Percentiles rank a stretch among this genome's conserved stretches.
These are phyloP conservation scores for Zostera marina DNA, from an alignment of 116 monocot genomes.

Conservation along the genomic window DNA sequence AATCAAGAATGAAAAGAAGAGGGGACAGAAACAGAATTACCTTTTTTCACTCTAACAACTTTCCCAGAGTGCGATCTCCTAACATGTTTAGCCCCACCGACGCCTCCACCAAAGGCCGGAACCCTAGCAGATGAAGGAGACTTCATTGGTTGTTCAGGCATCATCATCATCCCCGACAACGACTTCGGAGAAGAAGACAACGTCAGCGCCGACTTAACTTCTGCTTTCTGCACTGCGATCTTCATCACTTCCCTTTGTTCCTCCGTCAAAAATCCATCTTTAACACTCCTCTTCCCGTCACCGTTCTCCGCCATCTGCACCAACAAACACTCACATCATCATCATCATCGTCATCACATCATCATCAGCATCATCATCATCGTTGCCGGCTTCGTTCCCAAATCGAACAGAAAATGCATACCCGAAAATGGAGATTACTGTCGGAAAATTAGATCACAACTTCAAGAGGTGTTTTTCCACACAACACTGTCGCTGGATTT, in stretches of 20 bases:
- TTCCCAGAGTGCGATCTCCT: slow-evolving; percentile 88
- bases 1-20: not conserved
- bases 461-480: too few species aligned
- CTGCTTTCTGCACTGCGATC: slow-evolving; percentile 58
- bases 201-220: slow-evolving; percentile 13
- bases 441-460: too few species aligned
- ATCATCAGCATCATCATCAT: too few species aligned
- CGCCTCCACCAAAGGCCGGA: slow-evolving; percentile 9
- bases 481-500: too few species aligned
- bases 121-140: slow-evolving; percentile 22
- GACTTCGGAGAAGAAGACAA: slow-evolving; percentile 47
- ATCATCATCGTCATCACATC: too few species aligned
- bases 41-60: slow-evolving; percentile 73
- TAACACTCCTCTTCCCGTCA: not conserved
- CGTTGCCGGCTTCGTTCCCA: too few species aligned
- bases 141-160: slow-evolving; percentile 22
- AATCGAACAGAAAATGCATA: too few species aligned
- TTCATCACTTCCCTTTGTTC: slow-evolving; percentile 88
- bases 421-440: too few species aligned
- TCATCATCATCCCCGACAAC: slow-evolving; percentile 19
- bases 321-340: not conserved
- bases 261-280: slow-evolving; percentile 75
- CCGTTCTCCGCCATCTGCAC: slow-evolving; percentile 1
- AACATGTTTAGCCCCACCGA: slow-evolving; percentile 35
- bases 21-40: slow-evolving; percentile 30